Evolutionary conservation across 805 yeast species (phyloP).

Genomic region (Lipomyces spencermartinsiae): DNA sequence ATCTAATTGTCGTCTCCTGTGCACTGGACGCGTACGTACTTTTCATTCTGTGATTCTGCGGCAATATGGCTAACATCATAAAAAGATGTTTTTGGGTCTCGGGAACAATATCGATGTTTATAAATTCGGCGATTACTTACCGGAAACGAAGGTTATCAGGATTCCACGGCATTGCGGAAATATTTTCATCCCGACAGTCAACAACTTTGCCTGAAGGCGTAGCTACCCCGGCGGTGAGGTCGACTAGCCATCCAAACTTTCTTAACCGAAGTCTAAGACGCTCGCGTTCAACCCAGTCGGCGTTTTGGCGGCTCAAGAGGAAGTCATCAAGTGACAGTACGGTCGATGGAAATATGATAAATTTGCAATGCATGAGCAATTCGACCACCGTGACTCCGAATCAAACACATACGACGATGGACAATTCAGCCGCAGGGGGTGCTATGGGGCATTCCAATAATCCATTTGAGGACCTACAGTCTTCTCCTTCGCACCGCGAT

Average conservation of each 20-base stretch:
- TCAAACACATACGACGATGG: not conserved
- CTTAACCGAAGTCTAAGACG: not conserved
- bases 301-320: not conserved
- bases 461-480: not conserved
- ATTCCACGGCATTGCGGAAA: conserved; percentile 6
- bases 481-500: not conserved
- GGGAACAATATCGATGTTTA: conserved; percentile 31
- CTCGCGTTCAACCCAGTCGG: not conserved
- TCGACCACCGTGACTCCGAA: not conserved
- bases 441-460: not conserved
- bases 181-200: not conserved
- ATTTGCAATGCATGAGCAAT: not conserved
- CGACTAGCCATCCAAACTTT: not conserved
- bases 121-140: conserved; percentile 31
- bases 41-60: not conserved
- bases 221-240: not conserved
- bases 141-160: conserved; percentile 19
- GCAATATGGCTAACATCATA: not conserved
- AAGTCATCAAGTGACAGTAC: not conserved
- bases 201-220: not conserved
- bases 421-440: not conserved
- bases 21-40: conserved; percentile 25
- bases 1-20: conserved; percentile 28
- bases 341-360: not conserved
- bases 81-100: conserved; percentile 26